Evolutionary conservation across 73 alveolate genomes (phyloP).

Genomic region (Paramecium biaurelia): DNA sequence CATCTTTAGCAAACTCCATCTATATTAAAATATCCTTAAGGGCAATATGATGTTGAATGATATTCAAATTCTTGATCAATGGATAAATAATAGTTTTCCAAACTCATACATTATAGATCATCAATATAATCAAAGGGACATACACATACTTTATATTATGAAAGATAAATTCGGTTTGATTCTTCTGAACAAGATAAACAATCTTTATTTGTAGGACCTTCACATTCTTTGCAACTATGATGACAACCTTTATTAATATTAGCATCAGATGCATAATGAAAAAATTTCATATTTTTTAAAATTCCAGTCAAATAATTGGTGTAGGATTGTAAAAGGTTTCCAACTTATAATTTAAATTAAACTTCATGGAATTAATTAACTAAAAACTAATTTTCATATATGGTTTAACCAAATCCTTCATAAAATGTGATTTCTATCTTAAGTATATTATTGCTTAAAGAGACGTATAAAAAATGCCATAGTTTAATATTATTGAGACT

Average conservation of each 20-base stretch:
- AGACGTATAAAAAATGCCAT: neutral
- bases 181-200: neutral
- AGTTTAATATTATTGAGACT: neutral
- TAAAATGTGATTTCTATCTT: neutral
- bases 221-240: neutral
- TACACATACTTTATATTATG: neutral
- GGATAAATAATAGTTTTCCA: neutral
- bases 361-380: neutral
- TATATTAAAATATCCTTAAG: neutral
- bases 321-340: neutral
- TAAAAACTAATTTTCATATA: too few species aligned
- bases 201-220: neutral
- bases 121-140: neutral
- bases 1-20: neutral
- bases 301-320: neutral
- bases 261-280: neutral
- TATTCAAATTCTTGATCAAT: neutral
- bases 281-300: neutral
- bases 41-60: too few species aligned
- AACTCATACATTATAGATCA: neutral
- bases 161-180: neutral
- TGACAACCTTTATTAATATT: neutral
- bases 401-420: neutral
- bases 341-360: neutral
- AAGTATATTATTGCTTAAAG: neutral